Base-by-base conservation (phyloP, 176 grass and related monocot genomes). In the Eremochloa ophiuroides region DNA sequence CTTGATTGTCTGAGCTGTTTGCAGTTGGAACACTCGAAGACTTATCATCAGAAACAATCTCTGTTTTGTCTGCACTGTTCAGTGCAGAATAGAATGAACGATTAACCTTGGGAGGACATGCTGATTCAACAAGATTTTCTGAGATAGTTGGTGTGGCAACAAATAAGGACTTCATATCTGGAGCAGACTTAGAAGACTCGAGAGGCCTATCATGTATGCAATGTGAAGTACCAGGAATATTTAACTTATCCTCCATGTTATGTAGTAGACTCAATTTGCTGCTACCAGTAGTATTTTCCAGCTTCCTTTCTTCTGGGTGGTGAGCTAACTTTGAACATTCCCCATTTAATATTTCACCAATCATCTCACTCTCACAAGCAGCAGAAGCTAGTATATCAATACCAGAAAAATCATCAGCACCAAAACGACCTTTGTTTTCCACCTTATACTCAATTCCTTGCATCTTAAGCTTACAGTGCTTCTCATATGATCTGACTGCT, bases 341-440 rank as follows among this genome's bases (percentile, higher is more conserved):
- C 39, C 73, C 69, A 69, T 82, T 84, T 48, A 80, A 51, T 30
- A 60, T 76, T 71, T 79, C 82, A 64, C 75, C 67, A 61, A 42
- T 59, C 44, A 91, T 86, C 65, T 76, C 90, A 84, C 92, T 83
- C 30, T 91, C 84, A 79, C 96, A 99, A 47, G 96, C 96, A 55
- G 88, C 93, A 74, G 89, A 91, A 78, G 96, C 96, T 69, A 99
- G 91, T 88, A 95, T 93, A 69, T 91, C 91, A 88, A 99, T 99
- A 74, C 96, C 96, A 87, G 96, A 95, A 86, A 99, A 99, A 91
- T 95, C 93, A 62, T 33, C 91, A 47, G 22, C 64, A 28, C 80
- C 84, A 77, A 76, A 85, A 63, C 20, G 7, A 17, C 73, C 43
- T 67, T 31, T 86, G 40, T 53, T 85, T 31, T 66, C 75, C 20